Conservation (phyloP, 495 filamentous ascomycete genomes). For the Penicillium coffeae region DNA sequence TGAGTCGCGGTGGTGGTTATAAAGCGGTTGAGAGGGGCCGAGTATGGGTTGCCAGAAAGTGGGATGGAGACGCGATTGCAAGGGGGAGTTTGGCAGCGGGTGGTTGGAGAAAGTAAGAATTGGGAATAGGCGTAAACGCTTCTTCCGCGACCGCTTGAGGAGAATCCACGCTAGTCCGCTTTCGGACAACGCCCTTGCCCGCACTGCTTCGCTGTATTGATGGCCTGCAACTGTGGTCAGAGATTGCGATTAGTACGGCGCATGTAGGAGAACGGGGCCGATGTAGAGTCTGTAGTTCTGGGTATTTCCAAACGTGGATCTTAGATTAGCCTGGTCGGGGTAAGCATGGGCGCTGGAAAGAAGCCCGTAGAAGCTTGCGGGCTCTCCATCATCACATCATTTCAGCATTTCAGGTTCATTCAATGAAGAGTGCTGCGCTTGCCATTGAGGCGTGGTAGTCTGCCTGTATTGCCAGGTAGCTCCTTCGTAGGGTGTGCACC, state of each 20-base stretch:
- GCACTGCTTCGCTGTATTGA: too few relatives aligned
- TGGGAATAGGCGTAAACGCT: slow-evolving; percentile 43
- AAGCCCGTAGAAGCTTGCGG: too few relatives aligned
- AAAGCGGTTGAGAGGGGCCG: slow-evolving; percentile 21
- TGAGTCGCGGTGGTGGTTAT: slow-evolving; percentile 24
- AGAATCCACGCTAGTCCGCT: slow-evolving; percentile 38
- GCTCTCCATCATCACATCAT: too few relatives aligned
- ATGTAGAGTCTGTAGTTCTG: too few relatives aligned
- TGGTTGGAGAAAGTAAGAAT: slow-evolving; percentile 50
- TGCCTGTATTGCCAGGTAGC: slow-evolving; percentile 20
- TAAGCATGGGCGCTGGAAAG: too few relatives aligned
- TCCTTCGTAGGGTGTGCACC: slow-evolving; percentile 1
- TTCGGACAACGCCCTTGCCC: slow-evolving; percentile 14
- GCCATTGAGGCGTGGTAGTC: not conserved
- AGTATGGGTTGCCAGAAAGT: slow-evolving; percentile 23
- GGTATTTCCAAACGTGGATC: too few relatives aligned
- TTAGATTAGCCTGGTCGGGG: too few relatives aligned
- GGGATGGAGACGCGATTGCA: slow-evolving; percentile 36
- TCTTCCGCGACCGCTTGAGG: slow-evolving; percentile 19
- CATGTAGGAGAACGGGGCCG: too few relatives aligned
- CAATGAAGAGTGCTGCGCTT: not conserved
- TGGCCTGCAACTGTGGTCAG: too few relatives aligned
- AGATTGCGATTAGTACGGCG: too few relatives aligned
- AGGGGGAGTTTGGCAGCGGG: slow-evolving; percentile 42
- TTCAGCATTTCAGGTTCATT: too few relatives aligned